Percentiles rank a stretch among this genome's conserved stretches.
These are phyloP conservation scores for Basipetospora sp. DNA, from an alignment of 2,329 filamentous ascomycete species.

Conservation along the genomic window DNA sequence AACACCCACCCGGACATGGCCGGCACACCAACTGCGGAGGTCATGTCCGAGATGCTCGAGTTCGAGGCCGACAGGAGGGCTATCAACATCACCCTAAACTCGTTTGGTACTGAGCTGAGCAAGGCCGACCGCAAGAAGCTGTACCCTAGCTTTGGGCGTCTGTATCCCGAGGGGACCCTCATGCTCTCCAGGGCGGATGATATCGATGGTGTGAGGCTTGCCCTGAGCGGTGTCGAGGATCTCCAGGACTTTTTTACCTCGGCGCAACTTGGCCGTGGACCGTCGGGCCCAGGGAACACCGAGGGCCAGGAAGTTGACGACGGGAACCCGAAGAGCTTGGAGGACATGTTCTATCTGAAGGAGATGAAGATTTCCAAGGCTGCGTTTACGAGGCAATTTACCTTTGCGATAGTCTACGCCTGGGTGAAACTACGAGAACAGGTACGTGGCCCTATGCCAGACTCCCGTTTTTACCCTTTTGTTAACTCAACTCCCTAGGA, in stretches of 20 bases:
- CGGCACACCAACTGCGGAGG: conserved; percentile 76
- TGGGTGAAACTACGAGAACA: conserved; percentile 97
- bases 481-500: conserved; percentile 45
- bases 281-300: conserved; percentile 69
- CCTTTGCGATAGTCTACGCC: conserved; percentile 83
- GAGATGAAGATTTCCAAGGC: conserved; percentile 97
- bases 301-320: conserved; percentile 64
- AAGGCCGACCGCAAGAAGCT: conserved; percentile 93
- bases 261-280: conserved; percentile 59
- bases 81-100: conserved; percentile 99
- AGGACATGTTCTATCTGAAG: conserved; percentile 98
- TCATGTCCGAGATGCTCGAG: conserved; percentile 91
- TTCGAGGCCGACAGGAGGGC: conserved; percentile 93
- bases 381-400: conserved; percentile 92
- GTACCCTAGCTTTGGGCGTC: conserved; percentile 78
- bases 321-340: conserved; percentile 58
- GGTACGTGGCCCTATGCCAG: conserved; percentile 37
- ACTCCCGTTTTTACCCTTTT: conserved; percentile 1
- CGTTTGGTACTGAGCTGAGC: conserved; percentile 86
- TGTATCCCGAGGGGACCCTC: conserved; percentile 85
- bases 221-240: conserved; percentile 81
- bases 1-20: conserved; percentile 75
- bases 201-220: conserved; percentile 80
- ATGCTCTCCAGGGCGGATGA: conserved; percentile 94
- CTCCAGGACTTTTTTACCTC: conserved; percentile 96